Conservation (phyloP, 2,329 filamentous ascomycete species). For the Aurifilum marmelostoma region DNA sequence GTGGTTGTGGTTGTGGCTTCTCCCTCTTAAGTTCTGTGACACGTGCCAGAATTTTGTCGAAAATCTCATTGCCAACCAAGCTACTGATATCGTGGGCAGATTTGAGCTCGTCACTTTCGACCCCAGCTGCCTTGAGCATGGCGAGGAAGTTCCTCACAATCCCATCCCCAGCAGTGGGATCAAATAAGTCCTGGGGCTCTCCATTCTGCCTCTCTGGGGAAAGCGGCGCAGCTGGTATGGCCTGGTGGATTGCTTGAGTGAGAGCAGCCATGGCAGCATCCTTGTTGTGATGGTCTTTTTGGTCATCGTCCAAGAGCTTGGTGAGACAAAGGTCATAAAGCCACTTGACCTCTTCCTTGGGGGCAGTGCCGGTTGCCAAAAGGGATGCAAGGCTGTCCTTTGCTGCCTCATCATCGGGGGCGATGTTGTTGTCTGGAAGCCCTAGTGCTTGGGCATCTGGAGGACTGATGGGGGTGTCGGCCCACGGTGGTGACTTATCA, state of each 20-base stretch:
- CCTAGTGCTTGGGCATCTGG: background rate
- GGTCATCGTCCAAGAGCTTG: background rate
- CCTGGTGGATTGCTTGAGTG: conserved; percentile 10
- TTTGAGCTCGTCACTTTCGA: background rate
- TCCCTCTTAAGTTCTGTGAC: background rate
- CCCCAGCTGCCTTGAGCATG: background rate
- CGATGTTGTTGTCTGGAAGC: background rate
- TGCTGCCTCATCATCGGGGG: background rate
- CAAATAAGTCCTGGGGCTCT: conserved; percentile 4
- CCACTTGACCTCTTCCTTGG: conserved; percentile 3
- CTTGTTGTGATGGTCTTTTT: conserved; percentile 16
- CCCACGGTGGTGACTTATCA: conserved; percentile 1
- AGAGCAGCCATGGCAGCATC: conserved; percentile 14
- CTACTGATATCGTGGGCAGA: background rate
- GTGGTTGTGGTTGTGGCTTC: background rate
- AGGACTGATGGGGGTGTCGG: background rate
- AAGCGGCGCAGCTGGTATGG: conserved; percentile 6
- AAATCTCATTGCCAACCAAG: conserved; percentile 1
- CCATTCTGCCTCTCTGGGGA: conserved; percentile 10
- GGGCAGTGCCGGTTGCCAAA: background rate
- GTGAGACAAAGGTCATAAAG: conserved; percentile 1
- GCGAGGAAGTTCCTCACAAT: background rate
- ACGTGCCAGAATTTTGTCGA: background rate
- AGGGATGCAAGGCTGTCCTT: background rate
- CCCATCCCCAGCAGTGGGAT: background rate